Evolutionary conservation across 2,329 filamentous ascomycete species (phyloP), one percentile per base, ranked within the genome.

Genomic region (Ascocoryne sarcoides): DNA sequence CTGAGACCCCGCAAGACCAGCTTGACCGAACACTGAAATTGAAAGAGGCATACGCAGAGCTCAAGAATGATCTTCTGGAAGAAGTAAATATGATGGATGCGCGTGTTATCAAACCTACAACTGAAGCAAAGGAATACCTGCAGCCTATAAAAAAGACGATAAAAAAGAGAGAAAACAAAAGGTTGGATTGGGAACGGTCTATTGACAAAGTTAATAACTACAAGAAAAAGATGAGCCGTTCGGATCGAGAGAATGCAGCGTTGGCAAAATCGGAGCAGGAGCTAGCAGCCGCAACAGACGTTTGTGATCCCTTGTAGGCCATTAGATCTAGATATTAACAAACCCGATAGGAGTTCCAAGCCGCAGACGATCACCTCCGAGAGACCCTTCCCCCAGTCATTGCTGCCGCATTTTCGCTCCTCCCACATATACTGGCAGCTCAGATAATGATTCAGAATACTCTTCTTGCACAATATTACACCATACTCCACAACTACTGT

Each of bases 111-210:
- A 70, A 70, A 43, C 84, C 85, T 0, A 82, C 81, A 3, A 75
- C 74, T 42, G 73, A 82, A 38, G 82, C 82, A 5, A 82, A 77
- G 53, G 76, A 81, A 38, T 75, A 66, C 39, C 69, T 90, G 44
- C 75, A 79, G 49, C 79, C 82, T 2, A 70, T 92, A 58, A 80
- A 83, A 55, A 92, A 88, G 64, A 81, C 79, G 1, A 85, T 93
- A 56, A 92, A 90, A 65, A 88, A 86, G 61, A 70, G 87, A 34
- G 84, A 92, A 57, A 84, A 89, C 54, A 84, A 79, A 63, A 81
- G 86, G 39, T 60, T 89, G 44, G 87, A 93, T 59, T 92, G 79
- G 56, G 87, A 94, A 62, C 76, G 83, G 51, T 80, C 80, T 50
- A 79, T 85, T 60, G 75, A 79, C 51, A 78, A 79, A 46, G 78